Percentiles rank a stretch among this genome's conserved stretches.
phyloP scores from a whole-genome alignment of 352 stramenopile genomes.

The Pythium myriotylum region DNA sequence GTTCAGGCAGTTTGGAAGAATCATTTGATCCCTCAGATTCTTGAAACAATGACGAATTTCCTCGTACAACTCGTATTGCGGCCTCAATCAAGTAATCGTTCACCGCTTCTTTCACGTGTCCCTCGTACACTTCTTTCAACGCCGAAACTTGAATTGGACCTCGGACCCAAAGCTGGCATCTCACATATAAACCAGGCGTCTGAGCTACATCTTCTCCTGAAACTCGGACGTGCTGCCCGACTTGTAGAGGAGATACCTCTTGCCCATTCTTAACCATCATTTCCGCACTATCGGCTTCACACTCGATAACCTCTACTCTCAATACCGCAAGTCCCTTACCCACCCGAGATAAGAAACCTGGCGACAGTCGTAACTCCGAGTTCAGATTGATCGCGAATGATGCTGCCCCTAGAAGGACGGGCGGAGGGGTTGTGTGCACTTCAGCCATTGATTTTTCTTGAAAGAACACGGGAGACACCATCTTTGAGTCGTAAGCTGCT shows the following conservation, averaged over 20 bases:
- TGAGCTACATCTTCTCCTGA: neutral
- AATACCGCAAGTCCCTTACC: conserved; percentile 80
- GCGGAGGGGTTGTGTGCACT: neutral
- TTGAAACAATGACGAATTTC: neutral
- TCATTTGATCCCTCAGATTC: neutral
- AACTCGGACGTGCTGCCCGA: conserved; percentile 3
- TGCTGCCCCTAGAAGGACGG: conserved; percentile 42
- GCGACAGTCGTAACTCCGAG: conserved; percentile 74
- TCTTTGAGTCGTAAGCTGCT: neutral
- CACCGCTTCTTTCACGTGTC: conserved; percentile 74
- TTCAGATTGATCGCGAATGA: conserved; percentile 87
- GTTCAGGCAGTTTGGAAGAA: neutral
- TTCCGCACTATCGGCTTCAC: neutral
- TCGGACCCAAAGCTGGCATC: conserved; percentile 76
- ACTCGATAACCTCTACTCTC: conserved; percentile 52
- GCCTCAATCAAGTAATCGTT: conserved; percentile 81
- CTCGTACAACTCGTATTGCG: conserved; percentile 33
- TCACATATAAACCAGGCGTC: conserved; percentile 31
- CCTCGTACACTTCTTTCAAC: conserved; percentile 63
- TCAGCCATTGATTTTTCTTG: neutral
- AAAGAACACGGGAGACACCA: conserved; percentile 13
- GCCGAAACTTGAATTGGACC: conserved; percentile 59
- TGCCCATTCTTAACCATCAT: neutral
- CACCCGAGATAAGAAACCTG: conserved; percentile 71
- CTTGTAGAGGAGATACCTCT: conserved; percentile 10